Conservation (phyloP, 768 basidiomycete genomes). For the Hortiboletus flavorubellus region DNA sequence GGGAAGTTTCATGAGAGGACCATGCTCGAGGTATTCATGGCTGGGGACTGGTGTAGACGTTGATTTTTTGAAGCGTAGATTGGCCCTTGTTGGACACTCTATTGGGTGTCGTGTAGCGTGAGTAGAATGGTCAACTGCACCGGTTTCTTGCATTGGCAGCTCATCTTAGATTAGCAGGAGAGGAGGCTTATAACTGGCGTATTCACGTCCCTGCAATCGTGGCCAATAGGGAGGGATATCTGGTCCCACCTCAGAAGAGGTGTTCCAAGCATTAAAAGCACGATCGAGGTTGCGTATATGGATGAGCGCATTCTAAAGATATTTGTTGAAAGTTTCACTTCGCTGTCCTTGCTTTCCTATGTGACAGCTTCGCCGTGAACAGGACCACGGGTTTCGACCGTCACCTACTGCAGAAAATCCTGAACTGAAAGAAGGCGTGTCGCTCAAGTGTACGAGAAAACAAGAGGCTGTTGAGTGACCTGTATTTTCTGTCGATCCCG, state of each 20-base stretch:
- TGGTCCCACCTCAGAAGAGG: constrained; percentile 1
- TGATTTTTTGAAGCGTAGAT: constrained; percentile 10
- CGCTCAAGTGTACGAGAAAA: constrained; percentile 4
- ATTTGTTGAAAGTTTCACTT: neutral
- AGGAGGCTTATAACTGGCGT: neutral
- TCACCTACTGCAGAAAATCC: constrained; percentile 6
- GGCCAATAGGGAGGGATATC: neutral
- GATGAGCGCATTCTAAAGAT: constrained; percentile 6
- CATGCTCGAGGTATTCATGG: constrained; percentile 4
- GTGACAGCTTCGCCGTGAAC: neutral
- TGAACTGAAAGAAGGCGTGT: neutral
- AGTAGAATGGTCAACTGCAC: neutral
- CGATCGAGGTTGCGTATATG: neutral
- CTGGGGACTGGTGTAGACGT: constrained; percentile 3
- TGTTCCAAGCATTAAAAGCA: neutral
- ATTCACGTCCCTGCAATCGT: neutral
- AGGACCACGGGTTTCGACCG: constrained; percentile 6
- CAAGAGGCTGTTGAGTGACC: constrained; percentile 5
- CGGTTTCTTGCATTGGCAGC: neutral
- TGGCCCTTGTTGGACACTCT: constrained; percentile 5
- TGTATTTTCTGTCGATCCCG: too few relatives aligned
- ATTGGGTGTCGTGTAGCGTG: constrained; percentile 7
- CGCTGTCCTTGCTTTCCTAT: neutral
- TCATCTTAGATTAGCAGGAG: neutral
- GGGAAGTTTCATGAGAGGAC: constrained; percentile 4